Base-by-base conservation (phyloP, 2,329 filamentous ascomycete species). In the Calcarisporium arbuscula region DNA sequence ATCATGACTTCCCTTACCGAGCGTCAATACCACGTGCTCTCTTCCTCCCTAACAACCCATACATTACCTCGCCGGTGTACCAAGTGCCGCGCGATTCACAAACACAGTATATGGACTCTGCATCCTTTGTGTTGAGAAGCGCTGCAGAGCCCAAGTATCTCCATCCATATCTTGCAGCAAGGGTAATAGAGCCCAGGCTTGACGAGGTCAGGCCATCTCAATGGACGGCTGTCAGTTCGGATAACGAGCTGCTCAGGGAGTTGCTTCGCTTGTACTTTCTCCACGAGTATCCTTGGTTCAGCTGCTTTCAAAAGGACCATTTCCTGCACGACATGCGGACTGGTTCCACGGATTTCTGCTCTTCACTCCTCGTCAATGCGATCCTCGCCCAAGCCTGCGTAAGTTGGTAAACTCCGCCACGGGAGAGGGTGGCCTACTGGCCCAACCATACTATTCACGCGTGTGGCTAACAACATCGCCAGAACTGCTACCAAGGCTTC, bases 1-100 rank as follows among this genome's bases (percentile, higher is more conserved):
- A 56, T 18, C 60, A 54, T 34, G 51, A 56, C 28, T 60, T 62
- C 25, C 58, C 57, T 2, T 58, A 56, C 28, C 19, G 17, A 10
- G 18, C 32, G 12, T 16, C 33, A 21, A 39, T 41, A 36, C 58
- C 57, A 2, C 32, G 40, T 4, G 49, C 41, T 14, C 38, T 56
- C 10, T 21, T 42, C 15, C 35, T 14, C 9, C 19, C 12, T 3
- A 23, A 45, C 22, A 51, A 48, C 21, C 41, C 44, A 3, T 51
- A 54, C 18, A 30, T 51, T 7, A 8, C 33, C 2, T 42, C 45
- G 7, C 21, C 38, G 16, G 10, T 52, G 11, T 50, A 47, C 17
- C 48, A 46, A 16, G 19, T 16, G 16, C 18, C 31, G 12, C 10
- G 22, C 22, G 14, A 10, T 14, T 10, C 14, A 14, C 22, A n/a